phyloP scores from a whole-genome alignment of 495 filamentous ascomycete genomes.

The Xylaria nigripes region DNA sequence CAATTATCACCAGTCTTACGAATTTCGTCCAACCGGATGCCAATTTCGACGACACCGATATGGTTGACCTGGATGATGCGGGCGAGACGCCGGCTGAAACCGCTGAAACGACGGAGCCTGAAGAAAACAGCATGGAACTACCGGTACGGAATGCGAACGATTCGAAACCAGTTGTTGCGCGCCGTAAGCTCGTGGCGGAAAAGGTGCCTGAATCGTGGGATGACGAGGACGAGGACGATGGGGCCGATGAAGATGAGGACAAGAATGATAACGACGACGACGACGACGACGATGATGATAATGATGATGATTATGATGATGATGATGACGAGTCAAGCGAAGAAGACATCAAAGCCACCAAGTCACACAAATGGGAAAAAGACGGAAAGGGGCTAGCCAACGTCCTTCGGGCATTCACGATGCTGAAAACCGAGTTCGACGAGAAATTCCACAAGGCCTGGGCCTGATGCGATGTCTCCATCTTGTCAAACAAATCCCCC shows the following conservation, averaged over 20 bases:
- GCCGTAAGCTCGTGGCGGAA: slow-evolving; percentile 4
- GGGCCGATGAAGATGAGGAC: slow-evolving; percentile 11
- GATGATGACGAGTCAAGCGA: slow-evolving; percentile 9
- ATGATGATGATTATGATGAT: background rate
- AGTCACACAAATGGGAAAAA: slow-evolving; percentile 15
- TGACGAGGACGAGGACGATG: slow-evolving; percentile 10
- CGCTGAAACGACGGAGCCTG: background rate
- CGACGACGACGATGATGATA: slow-evolving; percentile 5
- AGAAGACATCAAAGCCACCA: background rate
- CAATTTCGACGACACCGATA: slow-evolving; percentile 33
- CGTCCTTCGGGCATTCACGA: slow-evolving; percentile 48
- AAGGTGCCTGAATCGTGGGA: slow-evolving; percentile 27
- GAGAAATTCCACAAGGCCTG: slow-evolving; percentile 56
- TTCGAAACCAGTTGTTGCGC: background rate
- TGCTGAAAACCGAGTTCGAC: slow-evolving; percentile 54
- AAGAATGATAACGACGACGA: slow-evolving; percentile 8
- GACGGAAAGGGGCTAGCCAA: slow-evolving; percentile 43
- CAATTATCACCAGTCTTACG: slow-evolving; percentile 51
- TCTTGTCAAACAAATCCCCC: too few species aligned
- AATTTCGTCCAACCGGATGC: slow-evolving; percentile 37
- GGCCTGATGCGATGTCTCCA: slow-evolving; percentile 25
- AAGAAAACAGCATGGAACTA: background rate
- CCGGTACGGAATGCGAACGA: background rate
- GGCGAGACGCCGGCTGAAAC: slow-evolving; percentile 16
- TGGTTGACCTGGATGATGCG: slow-evolving; percentile 33